Evolutionary conservation across 2,329 filamentous ascomycete species (phyloP), one percentile per base, ranked within the genome.

Genomic region (Nakataea oryzae): DNA sequence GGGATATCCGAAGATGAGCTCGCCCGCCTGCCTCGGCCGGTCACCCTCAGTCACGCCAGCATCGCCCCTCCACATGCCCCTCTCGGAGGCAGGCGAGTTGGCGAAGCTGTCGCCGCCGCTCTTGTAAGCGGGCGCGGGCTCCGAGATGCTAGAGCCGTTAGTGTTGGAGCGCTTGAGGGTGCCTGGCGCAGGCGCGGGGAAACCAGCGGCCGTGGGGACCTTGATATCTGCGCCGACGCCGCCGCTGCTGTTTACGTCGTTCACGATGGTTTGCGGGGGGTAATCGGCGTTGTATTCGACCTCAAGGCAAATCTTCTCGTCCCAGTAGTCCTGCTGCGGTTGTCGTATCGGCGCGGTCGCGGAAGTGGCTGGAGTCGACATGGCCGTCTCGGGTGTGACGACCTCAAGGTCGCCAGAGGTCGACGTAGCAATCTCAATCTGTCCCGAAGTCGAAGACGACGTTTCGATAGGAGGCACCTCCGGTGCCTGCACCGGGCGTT

Each of bases 41-140:
- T 58, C 57, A n/a, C 8, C 30, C 30, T 58, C 30, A 17, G 30
- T 27, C n/a, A 58, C 57, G 30, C 57, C 57, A 1, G 57, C 57
- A n/a, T 58, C 57, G 57, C 57, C 57, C 30, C 57, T 30, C 41
- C 41, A 50, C 41, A 50, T 50, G 24, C 41, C 41, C 41, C 41
- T 50, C 41, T 50, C 41, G 41, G 41, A 50, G 8, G 41, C 41
- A n/a, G 41, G 41, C 41, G 41, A 50, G 41, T 50, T 24, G 41
- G 41, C 21, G 57, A 34, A 58, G 2, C 29, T 26, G n/a, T 58
- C 57, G 21, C 57, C 29, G 54, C 29, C 30, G 30, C n/a, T 30
- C 57, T 41, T 58, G 57, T 58, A 58, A 6, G 57, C 57, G 30
- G 57, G 57, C 12, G 57, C 57, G n/a, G 57, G 57, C 57, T 58